Evolutionary conservation across 164 flowering plant species (phyloP), one percentile per base, ranked within the genome.

Genomic region (Chimonanthus praecox): DNA sequence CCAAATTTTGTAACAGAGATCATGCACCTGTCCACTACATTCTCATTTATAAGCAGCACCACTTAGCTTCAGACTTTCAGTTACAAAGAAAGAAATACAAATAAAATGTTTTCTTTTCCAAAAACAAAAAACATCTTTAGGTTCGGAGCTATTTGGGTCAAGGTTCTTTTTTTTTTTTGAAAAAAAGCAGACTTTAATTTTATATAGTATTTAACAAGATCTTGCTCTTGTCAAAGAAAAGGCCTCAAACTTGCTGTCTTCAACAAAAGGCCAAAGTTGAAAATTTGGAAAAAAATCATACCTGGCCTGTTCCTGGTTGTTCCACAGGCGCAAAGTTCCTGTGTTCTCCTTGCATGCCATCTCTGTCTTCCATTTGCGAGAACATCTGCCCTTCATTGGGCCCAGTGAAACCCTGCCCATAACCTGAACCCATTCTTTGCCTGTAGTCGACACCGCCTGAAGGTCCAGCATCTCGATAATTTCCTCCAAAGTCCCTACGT

Each of bases 331-430:
- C n/a, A 69, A 50, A 48, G 78, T 74, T 77, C 69, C 68, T 64
- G 47, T 73, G 80, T 5, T 77, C 83, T 64, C 77, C 86, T 72
- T 76, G 77, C 71, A 47, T 69, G 45, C 68, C 75, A 68, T 76
- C 76, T 61, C 74, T 73, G 54, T 74, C 69, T 47, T 75, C 82
- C 64, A 3, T 74, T 64, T 50, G 81, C 3, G 77, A 50, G 70
- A 73, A 77, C 45, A 73, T 69, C 71, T 78, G 83, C 9, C 69
- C 71, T 58, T 74, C 80, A 70, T 76, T 78, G 45, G 74, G 72
- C 68, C 75, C 79, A 9, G 77, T 63, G 63, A 79, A 71, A 78
- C 69, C 63, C 64, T 73, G 82, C 47, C 80, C 77, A 76, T 71
- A 79, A 33, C 70, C 78, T 33, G 76, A 61, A 54, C 67, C 75